Conservation (phyloP, 2,329 filamentous ascomycete species). For the Phyllosticta citriasiana region DNA sequence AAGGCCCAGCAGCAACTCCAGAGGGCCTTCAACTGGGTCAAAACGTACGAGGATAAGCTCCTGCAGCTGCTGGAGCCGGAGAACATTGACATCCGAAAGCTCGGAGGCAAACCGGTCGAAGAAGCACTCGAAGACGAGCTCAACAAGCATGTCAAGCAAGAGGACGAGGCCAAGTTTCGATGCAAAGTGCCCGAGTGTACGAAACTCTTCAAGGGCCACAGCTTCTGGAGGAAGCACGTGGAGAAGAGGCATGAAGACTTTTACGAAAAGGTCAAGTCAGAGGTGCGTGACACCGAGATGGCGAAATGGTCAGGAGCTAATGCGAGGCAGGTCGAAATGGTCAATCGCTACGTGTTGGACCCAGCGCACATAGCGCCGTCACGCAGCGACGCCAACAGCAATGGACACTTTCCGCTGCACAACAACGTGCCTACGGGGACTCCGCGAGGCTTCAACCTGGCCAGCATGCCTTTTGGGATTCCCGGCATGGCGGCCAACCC, state of each 20-base stretch:
- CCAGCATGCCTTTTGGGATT: conserved; percentile 57
- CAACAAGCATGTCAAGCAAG: conserved; percentile 82
- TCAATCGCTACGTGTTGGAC: conserved; percentile 91
- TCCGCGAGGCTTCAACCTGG: conserved; percentile 81
- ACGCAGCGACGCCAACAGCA: conserved; percentile 85
- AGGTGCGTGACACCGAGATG: conserved; percentile 50
- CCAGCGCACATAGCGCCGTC: conserved; percentile 91
- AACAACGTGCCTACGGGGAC: conserved; percentile 73
- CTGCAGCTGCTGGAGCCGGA: conserved; percentile 87
- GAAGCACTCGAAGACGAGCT: conserved; percentile 83
- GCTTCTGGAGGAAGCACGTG: conserved; percentile 96
- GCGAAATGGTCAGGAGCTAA: not conserved
- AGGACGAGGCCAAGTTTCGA: conserved; percentile 93
- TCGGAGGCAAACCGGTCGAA: conserved; percentile 78
- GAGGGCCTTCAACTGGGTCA: conserved; percentile 96
- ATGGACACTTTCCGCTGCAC: conserved; percentile 82
- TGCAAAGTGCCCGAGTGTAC: conserved; percentile 94
- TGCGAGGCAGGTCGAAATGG: conserved; percentile 61
- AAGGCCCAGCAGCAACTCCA: conserved; percentile 89
- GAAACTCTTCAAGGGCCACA: conserved; percentile 93
- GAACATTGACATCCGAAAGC: conserved; percentile 74
- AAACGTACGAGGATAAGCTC: conserved; percentile 95
- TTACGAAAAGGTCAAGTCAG: conserved; percentile 67
- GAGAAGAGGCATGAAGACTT: conserved; percentile 92
- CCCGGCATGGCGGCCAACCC: conserved; percentile 37